Percentiles rank a stretch among this genome's conserved stretches.
These are phyloP conservation scores for Phytophthora pinifolia DNA, from an alignment of 352 stramenopile species.

Conservation along the genomic window DNA sequence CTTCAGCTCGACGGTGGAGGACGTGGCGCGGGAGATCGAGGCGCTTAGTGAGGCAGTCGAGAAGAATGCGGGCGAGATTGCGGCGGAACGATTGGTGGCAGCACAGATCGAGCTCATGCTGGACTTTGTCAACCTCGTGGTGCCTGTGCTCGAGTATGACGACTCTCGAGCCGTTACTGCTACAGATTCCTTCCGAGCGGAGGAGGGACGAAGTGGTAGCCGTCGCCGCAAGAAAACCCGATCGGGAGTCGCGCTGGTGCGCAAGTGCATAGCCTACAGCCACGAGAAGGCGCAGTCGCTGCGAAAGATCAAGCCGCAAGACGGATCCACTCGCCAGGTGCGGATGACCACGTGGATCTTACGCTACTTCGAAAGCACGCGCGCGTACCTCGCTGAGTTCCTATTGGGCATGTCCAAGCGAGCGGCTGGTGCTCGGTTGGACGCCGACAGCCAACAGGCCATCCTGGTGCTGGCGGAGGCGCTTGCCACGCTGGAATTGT, in stretches of 20 bases:
- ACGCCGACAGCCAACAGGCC: conserved; percentile 25
- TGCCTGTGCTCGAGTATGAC: conserved; percentile 39
- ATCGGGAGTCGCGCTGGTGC: conserved; percentile 34
- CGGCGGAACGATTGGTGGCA: conserved; percentile 8
- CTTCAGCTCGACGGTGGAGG: conserved; percentile 56
- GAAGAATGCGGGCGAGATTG: background rate
- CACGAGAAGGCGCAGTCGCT: conserved; percentile 25
- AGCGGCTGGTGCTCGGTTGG: conserved; percentile 10
- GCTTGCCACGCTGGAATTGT: conserved; percentile 17
- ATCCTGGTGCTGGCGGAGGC: conserved; percentile 28
- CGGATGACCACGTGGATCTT: conserved; percentile 17
- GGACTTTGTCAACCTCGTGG: conserved; percentile 58
- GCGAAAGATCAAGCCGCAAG: conserved; percentile 13
- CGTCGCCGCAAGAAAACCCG: conserved; percentile 33
- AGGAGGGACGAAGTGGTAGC: conserved; percentile 17
- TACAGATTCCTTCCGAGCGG: background rate
- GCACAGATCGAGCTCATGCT: conserved; percentile 58
- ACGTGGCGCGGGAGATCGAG: conserved; percentile 53
- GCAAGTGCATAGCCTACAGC: conserved; percentile 45
- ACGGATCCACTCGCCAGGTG: conserved; percentile 7
- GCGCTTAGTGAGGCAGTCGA: conserved; percentile 14
- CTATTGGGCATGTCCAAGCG: conserved; percentile 25
- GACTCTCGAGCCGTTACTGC: conserved; percentile 9
- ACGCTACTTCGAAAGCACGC: conserved; percentile 34
- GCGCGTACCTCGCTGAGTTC: conserved; percentile 25